Percentiles rank a stretch among this genome's conserved stretches.
These are phyloP conservation scores for Leptomonas pyrrhocoris DNA, from an alignment of 208 protist genomes.

Conservation along the genomic window DNA sequence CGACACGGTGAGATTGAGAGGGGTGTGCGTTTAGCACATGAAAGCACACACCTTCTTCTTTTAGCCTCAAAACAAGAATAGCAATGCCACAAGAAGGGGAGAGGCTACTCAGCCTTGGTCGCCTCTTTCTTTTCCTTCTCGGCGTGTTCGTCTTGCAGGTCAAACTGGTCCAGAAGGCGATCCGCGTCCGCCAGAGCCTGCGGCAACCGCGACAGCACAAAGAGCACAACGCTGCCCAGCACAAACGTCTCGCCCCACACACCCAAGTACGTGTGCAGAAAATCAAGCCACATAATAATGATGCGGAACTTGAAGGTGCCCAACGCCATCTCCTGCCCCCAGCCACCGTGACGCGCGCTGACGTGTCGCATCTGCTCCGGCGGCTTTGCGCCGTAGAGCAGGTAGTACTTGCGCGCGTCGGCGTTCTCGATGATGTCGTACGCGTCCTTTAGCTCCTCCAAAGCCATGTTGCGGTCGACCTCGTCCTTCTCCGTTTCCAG, in stretches of 20 bases:
- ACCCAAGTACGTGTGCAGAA: slow-evolving; percentile 69
- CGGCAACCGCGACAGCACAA: slow-evolving; percentile 72
- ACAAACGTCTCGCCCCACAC: slow-evolving; percentile 79
- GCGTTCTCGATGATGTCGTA: slow-evolving; percentile 87
- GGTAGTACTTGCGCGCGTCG: slow-evolving; percentile 88
- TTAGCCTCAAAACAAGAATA: not conserved
- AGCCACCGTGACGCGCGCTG: slow-evolving; percentile 78
- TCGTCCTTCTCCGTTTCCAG: slow-evolving; percentile 65
- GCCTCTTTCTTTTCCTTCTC: slow-evolving; percentile 19
- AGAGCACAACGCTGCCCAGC: slow-evolving; percentile 48
- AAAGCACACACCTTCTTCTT: not conserved
- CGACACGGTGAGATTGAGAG: not conserved
- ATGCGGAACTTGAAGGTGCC: slow-evolving; percentile 84
- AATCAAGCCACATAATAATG: slow-evolving; percentile 86
- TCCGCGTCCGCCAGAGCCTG: slow-evolving; percentile 59
- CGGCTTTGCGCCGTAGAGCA: slow-evolving; percentile 87
- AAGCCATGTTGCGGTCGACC: slow-evolving; percentile 78
- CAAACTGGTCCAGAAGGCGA: slow-evolving; percentile 71
- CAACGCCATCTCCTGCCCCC: slow-evolving; percentile 83
- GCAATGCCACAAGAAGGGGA: not conserved
- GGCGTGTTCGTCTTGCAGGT: slow-evolving; percentile 47
- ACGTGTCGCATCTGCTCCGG: slow-evolving; percentile 85
- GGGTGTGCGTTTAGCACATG: not conserved
- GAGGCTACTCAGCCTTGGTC: slow-evolving; percentile 2
- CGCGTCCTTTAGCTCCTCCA: slow-evolving; percentile 86